Evolutionary conservation across 768 basidiomycete genomes (phyloP).

Genomic region (Hericium rajendrae): DNA sequence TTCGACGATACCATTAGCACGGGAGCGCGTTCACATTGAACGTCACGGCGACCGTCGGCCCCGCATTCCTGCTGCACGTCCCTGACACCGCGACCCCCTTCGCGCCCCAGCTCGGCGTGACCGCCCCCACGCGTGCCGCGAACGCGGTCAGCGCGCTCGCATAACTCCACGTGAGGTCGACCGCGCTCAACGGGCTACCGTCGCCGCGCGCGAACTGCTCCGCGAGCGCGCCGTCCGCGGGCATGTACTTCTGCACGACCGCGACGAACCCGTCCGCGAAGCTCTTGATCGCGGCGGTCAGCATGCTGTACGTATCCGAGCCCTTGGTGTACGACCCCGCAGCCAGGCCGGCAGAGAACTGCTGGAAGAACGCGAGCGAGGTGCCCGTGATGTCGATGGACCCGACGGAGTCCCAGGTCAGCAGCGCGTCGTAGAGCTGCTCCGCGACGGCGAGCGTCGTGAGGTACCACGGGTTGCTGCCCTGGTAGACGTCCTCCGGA

Average conservation of each 20-base stretch:
- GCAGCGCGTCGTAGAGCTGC: slow-evolving; percentile 65
- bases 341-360: slow-evolving; percentile 39
- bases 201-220: slow-evolving; percentile 50
- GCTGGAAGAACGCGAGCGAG: slow-evolving; percentile 65
- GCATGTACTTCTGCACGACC: slow-evolving; percentile 51
- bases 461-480: slow-evolving; percentile 75
- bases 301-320: slow-evolving; percentile 37
- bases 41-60: slow-evolving; percentile 36
- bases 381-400: slow-evolving; percentile 43
- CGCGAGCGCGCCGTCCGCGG: slow-evolving; percentile 45
- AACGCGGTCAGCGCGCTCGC: slow-evolving; percentile 59
- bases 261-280: slow-evolving; percentile 63
- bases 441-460: slow-evolving; percentile 66
- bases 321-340: slow-evolving; percentile 44
- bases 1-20: slow-evolving; percentile 32
- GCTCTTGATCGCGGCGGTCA: slow-evolving; percentile 37
- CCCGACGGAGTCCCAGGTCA: slow-evolving; percentile 49
- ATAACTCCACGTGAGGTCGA: slow-evolving; percentile 71
- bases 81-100: slow-evolving; percentile 39
- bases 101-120: slow-evolving; percentile 58
- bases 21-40: slow-evolving; percentile 54
- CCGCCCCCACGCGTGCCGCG: slow-evolving; percentile 40
- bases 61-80: slow-evolving; percentile 23
- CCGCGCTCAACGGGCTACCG: slow-evolving; percentile 50
- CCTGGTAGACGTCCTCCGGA: slow-evolving; percentile 61